Conservation (phyloP, 495 filamentous ascomycete genomes). For the Amniculicola lignicola region DNA sequence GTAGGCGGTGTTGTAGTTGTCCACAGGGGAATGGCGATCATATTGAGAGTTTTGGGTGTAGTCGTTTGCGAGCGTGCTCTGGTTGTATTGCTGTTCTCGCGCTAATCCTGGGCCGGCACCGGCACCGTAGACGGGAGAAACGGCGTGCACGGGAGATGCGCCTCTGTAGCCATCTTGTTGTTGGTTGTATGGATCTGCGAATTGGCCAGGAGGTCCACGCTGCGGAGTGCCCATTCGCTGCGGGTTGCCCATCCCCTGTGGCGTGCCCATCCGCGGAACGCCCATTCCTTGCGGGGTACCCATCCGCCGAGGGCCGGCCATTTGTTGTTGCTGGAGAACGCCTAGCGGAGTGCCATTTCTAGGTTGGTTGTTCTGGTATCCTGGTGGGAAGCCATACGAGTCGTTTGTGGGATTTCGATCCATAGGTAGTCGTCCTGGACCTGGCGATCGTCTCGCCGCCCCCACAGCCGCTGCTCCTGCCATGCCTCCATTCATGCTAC, state of each 20-base stretch:
- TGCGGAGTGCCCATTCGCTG: constrained; percentile 14
- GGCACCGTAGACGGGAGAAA: constrained; percentile 15
- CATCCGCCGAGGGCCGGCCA: too few species aligned
- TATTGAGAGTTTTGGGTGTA: too few species aligned
- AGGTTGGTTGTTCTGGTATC: constrained; percentile 24
- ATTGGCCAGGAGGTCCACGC: constrained; percentile 7
- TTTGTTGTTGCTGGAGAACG: too few species aligned
- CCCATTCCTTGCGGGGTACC: too few species aligned
- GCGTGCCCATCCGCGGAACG: too few species aligned
- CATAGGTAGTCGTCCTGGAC: constrained; percentile 19
- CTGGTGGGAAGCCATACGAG: constrained; percentile 18
- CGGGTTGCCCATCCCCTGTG: too few species aligned
- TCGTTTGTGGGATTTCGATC: constrained; percentile 16
- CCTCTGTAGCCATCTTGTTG: constrained; percentile 11
- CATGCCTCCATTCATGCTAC: constrained; percentile 14
- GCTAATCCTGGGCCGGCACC: constrained; percentile 9
- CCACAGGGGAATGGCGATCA: too few species aligned
- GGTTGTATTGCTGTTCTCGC: constrained; percentile 14
- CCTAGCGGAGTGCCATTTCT: constrained; percentile 13
- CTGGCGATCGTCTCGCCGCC: constrained; percentile 17
- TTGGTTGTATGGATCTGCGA: constrained; percentile 13
- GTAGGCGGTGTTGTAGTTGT: too few species aligned
- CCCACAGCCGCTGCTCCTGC: constrained; percentile 21
- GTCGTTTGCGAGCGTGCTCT: constrained; percentile 6
- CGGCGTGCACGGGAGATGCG: constrained; percentile 2